Base-by-base conservation (phyloP, 1,284 basidiomycete genomes). In the Binderoboletus segoi region DNA sequence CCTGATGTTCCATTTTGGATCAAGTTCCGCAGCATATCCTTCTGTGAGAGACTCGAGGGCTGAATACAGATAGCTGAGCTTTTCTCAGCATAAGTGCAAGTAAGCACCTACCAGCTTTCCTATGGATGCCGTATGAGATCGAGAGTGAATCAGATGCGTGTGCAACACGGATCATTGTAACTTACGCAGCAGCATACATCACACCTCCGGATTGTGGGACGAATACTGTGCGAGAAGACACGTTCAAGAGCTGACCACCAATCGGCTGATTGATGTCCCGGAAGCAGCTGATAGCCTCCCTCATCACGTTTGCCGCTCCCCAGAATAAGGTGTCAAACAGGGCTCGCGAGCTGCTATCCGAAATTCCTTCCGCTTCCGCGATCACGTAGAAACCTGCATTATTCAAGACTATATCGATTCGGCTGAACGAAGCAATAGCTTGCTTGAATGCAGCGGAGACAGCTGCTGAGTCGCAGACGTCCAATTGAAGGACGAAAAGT, bases 251-350 rank as follows among this genome's bases (percentile, higher is more conserved):
- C 12, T 57, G 51, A n/a, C 69, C 66, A 16, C 66, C 66, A 37
- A 65, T 55, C 23, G 67, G 68, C 5, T 35, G 55, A 48, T 67
- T 71, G 0, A 61, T 41, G 13, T 67, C 69, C 35, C 66, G 65
- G 50, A 67, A 71, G 43, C 63, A 71, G 28, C 44, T 45, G 20
- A 71, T 48, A 16, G 69, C 67, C 46, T 71, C 58, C 53, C 23
- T 68, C 54, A 68, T 73, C 10, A 72, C 59, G 37, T 66, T 69
- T 8, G 54, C 62, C 13, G 74, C 62, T 30, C 73, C 72, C 70
- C 73, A 74, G 56, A 69, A 71, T 41, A 69, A 52, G 20, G 65
- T 60, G n/a, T 75, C 73, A 41, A 76, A 72, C 37, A 72, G 57
- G 33, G 53, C 54, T 28, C 67, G 62, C 20, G 69, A 63, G 20